Conservation (phyloP, 805 yeast genomes). For the Metschnikowia rubicola region DNA sequence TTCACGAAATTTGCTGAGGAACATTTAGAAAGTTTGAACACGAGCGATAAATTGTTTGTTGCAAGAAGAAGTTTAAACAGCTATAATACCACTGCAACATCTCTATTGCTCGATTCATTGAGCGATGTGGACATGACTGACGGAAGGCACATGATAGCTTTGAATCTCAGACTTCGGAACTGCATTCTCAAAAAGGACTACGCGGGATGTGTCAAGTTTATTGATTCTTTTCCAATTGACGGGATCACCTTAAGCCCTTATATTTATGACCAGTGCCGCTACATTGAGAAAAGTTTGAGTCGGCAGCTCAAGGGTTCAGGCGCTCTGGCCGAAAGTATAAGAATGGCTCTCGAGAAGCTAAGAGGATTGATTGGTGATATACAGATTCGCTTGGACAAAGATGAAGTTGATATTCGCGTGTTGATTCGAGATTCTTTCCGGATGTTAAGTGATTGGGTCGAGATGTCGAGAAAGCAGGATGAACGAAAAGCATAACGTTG, state of each 20-base stretch:
- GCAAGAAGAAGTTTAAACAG: slow-evolving; percentile 31
- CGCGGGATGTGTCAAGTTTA: slow-evolving; percentile 14
- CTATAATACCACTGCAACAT: slow-evolving; percentile 23
- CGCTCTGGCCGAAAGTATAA: slow-evolving; percentile 1
- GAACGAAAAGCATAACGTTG: slow-evolving; percentile 2
- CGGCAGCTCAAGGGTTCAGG: background rate
- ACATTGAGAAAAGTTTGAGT: slow-evolving; percentile 24
- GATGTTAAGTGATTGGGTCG: slow-evolving; percentile 28
- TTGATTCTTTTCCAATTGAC: slow-evolving; percentile 32
- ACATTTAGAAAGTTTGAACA: slow-evolving; percentile 16
- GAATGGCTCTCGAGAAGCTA: slow-evolving; percentile 16
- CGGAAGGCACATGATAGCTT: slow-evolving; percentile 23
- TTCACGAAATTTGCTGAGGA: slow-evolving; percentile 16
- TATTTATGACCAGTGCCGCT: slow-evolving; percentile 30
- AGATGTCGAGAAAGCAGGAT: slow-evolving; percentile 6
- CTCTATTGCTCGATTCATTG: slow-evolving; percentile 22
- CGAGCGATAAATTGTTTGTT: slow-evolving; percentile 28
- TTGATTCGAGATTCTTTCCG: slow-evolving; percentile 21
- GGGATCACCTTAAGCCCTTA: slow-evolving; percentile 31
- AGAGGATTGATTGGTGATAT: slow-evolving; percentile 37
- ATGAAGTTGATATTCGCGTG: slow-evolving; percentile 25
- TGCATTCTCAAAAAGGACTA: slow-evolving; percentile 20
- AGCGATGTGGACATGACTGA: slow-evolving; percentile 24
- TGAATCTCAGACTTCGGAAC: slow-evolving; percentile 26
- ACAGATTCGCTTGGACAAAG: slow-evolving; percentile 28